Evolutionary conservation across 768 basidiomycete genomes (phyloP), one percentile per base, ranked within the genome.

Genomic region (Termitomyces sp.): DNA sequence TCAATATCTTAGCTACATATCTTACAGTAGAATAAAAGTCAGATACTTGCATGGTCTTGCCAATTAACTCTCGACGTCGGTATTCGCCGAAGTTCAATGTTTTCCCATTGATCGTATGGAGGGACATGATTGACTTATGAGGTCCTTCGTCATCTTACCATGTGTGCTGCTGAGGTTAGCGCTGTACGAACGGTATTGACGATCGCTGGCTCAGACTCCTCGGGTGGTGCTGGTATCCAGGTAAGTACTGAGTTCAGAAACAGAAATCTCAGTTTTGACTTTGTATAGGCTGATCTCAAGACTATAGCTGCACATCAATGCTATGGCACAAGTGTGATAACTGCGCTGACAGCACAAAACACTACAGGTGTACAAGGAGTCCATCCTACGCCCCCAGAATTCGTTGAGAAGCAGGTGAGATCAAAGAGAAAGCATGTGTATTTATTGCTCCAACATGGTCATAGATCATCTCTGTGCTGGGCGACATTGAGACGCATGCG

Each of bases 141-240:
- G 7, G 18, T 24, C 18, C 13, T 55, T 20, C 10, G 22, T 28
- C 26, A 29, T 44, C 31, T 26, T 7, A 26, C 15, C 36, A 57
- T 57, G 56, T 44, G 22, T 48, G 42, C 34, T 24, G 36, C 51
- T n/a, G 31, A 20, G 34, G n/a, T 9, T 22, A 9, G 36, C 28
- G n/a, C 37, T 24, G 33, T 48, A 52, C 53, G 56, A 26, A 60
- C 77, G 1, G 74, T 88, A 1, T 67, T 92, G 55, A 88, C 88
- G 0, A 90, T 92, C 8, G 89, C 90, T 20, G 88, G 92, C 8
- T 85, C 90, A 15, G 94, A 95, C 65, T 83, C 86, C 2, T 82
- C 89, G 31, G 92, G 91, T 24, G 93, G 94, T 1, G 93, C 94
- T 31, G 94, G 94, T 0, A 92, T 97, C 26, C 94, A 95, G 76